phyloP scores from a whole-genome alignment of 1,139 yeast genomes.

The Nakaseomyces nivariensis region DNA sequence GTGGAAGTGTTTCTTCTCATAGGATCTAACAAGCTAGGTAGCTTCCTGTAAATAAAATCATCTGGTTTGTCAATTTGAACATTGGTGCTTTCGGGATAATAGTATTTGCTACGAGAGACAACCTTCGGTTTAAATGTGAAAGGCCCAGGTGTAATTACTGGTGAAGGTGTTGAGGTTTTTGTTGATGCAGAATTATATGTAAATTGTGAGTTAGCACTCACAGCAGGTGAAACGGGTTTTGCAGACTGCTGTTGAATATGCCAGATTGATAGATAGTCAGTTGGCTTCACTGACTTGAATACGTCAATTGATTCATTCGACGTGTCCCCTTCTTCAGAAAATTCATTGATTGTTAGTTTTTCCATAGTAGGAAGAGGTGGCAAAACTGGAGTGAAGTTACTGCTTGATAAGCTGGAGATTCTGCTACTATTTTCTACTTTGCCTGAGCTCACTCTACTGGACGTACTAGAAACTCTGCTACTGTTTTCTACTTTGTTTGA shows the following conservation, averaged over 20 bases:
- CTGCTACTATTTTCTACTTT: neutral
- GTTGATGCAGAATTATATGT: conserved; percentile 15
- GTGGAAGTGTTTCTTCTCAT: conserved; percentile 16
- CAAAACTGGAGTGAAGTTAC: conserved; percentile 6
- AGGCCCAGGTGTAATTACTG: neutral
- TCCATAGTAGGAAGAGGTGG: conserved; percentile 16
- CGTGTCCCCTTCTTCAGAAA: conserved; percentile 18
- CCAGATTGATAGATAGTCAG: conserved; percentile 26
- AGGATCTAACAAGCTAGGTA: conserved; percentile 18
- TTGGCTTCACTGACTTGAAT: conserved; percentile 32
- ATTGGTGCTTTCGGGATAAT: conserved; percentile 5
- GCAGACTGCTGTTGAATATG: conserved; percentile 30
- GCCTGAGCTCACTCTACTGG: neutral
- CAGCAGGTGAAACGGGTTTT: conserved; percentile 25
- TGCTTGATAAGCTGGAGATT: neutral
- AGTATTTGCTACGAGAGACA: conserved; percentile 12
- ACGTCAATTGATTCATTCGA: conserved; percentile 42
- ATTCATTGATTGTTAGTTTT: conserved; percentile 20
- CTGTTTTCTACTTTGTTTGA: neutral
- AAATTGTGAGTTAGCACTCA: conserved; percentile 23
- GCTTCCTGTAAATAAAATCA: conserved; percentile 7
- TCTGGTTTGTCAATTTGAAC: conserved; percentile 6
- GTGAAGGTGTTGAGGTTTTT: conserved; percentile 8
- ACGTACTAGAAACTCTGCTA: neutral
- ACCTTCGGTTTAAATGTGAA: conserved; percentile 15